These are phyloP conservation scores for Coniochaeta sp. DNA, from an alignment of 2,329 filamentous ascomycete species.

Conservation along the genomic window DNA sequence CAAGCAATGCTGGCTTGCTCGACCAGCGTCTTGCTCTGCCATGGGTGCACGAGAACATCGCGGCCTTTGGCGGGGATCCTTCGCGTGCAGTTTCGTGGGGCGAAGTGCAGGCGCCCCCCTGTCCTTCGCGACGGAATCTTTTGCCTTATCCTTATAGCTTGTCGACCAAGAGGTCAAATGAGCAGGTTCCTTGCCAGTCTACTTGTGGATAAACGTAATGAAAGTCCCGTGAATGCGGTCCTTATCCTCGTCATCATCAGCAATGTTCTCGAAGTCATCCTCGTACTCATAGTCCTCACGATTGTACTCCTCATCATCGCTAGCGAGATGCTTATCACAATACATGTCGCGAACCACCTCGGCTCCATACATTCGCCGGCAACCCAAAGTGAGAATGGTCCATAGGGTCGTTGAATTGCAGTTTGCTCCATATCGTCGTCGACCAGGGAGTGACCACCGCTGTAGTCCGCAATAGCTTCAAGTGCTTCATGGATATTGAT, in stretches of 20 bases:
- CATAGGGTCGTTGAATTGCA: conserved; percentile 8
- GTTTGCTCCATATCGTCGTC: conserved; percentile 31
- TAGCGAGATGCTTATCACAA: neutral
- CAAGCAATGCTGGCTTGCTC: conserved; percentile 32
- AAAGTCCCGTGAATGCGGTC: conserved; percentile 35
- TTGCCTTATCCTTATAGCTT: no score
- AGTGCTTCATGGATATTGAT: no score
- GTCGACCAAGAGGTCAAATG: conserved; percentile 9
- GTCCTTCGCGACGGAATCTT: no score
- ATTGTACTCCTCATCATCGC: conserved; percentile 40
- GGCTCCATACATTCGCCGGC: conserved; percentile 41
- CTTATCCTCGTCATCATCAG: conserved; percentile 24
- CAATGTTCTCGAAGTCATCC: conserved; percentile 27
- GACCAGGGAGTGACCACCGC: conserved; percentile 54
- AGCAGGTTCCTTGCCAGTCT: conserved; percentile 23
- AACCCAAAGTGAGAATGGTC: conserved; percentile 29
- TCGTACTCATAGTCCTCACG: conserved; percentile 46
- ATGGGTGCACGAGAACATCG: conserved; percentile 30
- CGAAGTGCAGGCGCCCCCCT: conserved; percentile 23
- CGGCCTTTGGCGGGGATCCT: conserved; percentile 22
- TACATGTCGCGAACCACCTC: conserved; percentile 22
- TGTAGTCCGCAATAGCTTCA: no score
- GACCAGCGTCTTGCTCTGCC: conserved; percentile 30
- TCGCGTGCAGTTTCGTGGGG: conserved; percentile 26
- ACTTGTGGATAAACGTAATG: conserved; percentile 32